Base-by-base conservation (phyloP, 805 yeast species). In the Kuraishia cidri region DNA sequence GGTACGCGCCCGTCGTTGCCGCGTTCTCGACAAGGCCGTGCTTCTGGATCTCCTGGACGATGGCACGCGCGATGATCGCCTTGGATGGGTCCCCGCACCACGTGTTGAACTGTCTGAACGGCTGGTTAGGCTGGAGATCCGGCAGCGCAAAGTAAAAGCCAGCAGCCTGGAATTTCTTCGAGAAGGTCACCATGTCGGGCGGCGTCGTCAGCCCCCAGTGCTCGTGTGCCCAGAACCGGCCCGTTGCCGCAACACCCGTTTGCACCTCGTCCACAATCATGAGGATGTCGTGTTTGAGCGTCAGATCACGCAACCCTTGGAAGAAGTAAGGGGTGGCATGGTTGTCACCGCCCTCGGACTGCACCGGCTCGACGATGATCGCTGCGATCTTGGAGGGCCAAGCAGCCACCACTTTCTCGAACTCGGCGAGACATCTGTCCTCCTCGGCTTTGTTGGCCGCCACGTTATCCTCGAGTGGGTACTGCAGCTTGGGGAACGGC, bases 21-120 rank as follows among this genome's bases (percentile, higher is more conserved):
- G 80, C 72, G 41, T 71, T 64, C 23, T 61, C 56, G 30, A 73
- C 67, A 45, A 84, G 69, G 45, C 75, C 70, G 52, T 81, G 58
- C 45, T 73, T 72, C 31, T 62, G 58, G 31, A 81, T 63, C 62
- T 83, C 87, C 43, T 69, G 54, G 47, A 73, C 74, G 51, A 84
- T 80, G 43, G 84, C 75, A 49, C 80, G 77, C 36, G 88, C 82
- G 47, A 85, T 66, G 47, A 83, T 63, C 54, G 81, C 70, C 60
- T 79, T 75, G 38, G 87, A 79, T 55, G 94, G 88, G 62, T 83
- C 94, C 48, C 94, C 94, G 62, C 90, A 81, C 94, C 94, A 83
- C 37, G 94, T 83, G 75, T 83, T 83, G 72, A 83, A 83, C 67
- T 84, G 94, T 58, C 94, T 75, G 70, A 79, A 83, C n/a, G 94